Evolutionary conservation across 2,329 filamentous ascomycete genomes (phyloP).

Genomic region (Cercospora zeina): DNA sequence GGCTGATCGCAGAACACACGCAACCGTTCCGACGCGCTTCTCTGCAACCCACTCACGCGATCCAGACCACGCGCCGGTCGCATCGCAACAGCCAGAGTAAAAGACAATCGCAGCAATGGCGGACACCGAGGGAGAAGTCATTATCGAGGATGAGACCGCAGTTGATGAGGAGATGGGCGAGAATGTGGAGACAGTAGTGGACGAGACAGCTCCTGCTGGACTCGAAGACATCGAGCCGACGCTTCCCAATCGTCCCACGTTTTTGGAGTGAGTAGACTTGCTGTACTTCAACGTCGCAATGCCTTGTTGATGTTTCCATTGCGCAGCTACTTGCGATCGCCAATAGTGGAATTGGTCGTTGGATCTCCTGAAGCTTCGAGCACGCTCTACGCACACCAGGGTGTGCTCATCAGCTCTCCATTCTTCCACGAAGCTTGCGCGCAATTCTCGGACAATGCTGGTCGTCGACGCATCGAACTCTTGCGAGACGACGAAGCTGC

Average conservation of each 20-base stretch:
- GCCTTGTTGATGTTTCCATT: neutral
- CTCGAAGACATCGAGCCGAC: conserved; percentile 49
- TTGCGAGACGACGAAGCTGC: conserved; percentile 68
- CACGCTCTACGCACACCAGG: conserved; percentile 76
- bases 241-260: conserved; percentile 45
- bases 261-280: conserved; percentile 47
- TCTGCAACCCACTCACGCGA: neutral
- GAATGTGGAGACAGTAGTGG: conserved; percentile 33
- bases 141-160: conserved; percentile 40
- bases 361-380: conserved; percentile 58
- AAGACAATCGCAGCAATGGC: conserved; percentile 32
- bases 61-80: neutral
- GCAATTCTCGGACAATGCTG: conserved; percentile 56
- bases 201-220: conserved; percentile 41
- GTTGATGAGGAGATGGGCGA: conserved; percentile 55
- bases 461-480: conserved; percentile 69
- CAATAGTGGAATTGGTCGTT: conserved; percentile 50
- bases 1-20: neutral
- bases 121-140: conserved; percentile 37
- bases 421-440: conserved; percentile 67
- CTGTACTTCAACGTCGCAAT: neutral
- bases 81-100: neutral
- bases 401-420: conserved; percentile 70
- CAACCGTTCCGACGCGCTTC: neutral
- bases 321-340: conserved; percentile 51